A percentile compares a stretch with the other conserved stretches of the same genome.
These are phyloP conservation scores for Globisporangium mamillatum DNA, from an alignment of 352 stramenopile genomes.

Conservation along the genomic window DNA sequence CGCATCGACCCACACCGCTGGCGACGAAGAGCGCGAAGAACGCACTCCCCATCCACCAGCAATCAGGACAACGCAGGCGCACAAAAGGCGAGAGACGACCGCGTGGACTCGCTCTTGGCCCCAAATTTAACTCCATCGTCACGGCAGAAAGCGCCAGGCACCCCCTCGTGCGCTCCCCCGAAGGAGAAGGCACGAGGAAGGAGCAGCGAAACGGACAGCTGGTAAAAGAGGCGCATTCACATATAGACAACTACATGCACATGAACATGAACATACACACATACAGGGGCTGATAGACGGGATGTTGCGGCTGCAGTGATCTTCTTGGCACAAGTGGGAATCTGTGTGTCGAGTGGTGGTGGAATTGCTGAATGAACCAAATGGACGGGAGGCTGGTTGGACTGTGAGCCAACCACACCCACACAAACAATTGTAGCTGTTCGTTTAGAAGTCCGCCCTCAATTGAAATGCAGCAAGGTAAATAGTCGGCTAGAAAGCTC, in stretches of 20 bases:
- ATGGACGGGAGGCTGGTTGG: neutral
- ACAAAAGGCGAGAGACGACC: slow-evolving; percentile 23
- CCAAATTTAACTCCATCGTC: slow-evolving; percentile 76
- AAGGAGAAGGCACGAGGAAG: slow-evolving; percentile 15
- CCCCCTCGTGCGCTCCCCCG: slow-evolving; percentile 5
- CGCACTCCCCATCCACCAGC: neutral
- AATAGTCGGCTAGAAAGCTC: too few species aligned
- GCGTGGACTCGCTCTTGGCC: slow-evolving; percentile 43
- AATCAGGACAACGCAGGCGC: slow-evolving; percentile 23
- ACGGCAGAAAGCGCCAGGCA: slow-evolving; percentile 25
- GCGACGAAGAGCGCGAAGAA: neutral
- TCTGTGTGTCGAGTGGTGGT: too few species aligned
- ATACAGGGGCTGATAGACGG: neutral
- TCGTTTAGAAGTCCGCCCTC: neutral
- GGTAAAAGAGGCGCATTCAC: slow-evolving; percentile 52
- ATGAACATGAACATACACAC: neutral
- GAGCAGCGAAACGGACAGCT: slow-evolving; percentile 40
- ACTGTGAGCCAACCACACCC: neutral
- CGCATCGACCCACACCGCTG: neutral
- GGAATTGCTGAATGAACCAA: neutral
- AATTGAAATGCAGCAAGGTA: neutral
- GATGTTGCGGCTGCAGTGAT: neutral
- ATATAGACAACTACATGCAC: neutral
- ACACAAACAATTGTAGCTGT: neutral
- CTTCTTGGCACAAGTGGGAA: too few species aligned